A percentile compares a stretch with the other conserved stretches of the same genome.
Conservation (phyloP, 192 early-diverging fungal species). For the Backusella morwellensis region DNA sequence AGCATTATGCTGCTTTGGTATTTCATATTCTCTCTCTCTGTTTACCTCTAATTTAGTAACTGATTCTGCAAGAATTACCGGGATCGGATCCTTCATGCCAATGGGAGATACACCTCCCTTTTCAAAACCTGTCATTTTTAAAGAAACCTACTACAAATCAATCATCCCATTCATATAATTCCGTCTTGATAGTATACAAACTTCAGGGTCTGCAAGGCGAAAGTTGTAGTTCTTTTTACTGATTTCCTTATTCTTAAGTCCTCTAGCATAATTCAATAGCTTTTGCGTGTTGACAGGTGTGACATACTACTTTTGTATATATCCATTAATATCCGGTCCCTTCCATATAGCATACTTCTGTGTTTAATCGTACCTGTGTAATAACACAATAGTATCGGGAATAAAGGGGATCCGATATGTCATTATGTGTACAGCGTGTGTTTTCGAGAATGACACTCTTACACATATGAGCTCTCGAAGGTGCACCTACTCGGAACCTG, state of each 20-base stretch:
- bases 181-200: constrained; percentile 3
- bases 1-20: neutral
- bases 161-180: neutral
- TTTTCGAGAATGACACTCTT: constrained; percentile 90
- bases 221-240: constrained; percentile 81
- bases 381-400: constrained; percentile 67
- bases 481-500: constrained; percentile 59
- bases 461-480: constrained; percentile 79
- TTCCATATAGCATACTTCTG: neutral
- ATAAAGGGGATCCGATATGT: constrained; percentile 48
- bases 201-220: constrained; percentile 62
- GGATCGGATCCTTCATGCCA: constrained; percentile 54
- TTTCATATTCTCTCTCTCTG: neutral
- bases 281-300: constrained; percentile 59
- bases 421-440: constrained; percentile 65
- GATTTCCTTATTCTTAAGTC: constrained; percentile 43
- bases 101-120: constrained; percentile 72
- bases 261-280: constrained; percentile 63
- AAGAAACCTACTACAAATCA: constrained; percentile 41
- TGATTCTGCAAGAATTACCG: constrained; percentile 65
- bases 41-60: constrained; percentile 57
- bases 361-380: constrained; percentile 50
- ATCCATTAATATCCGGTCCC: neutral
- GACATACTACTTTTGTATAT: constrained; percentile 37
- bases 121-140: constrained; percentile 72